phyloP scores from a whole-genome alignment of 1,284 basidiomycete genomes.

The Hymenochaete sp. region DNA sequence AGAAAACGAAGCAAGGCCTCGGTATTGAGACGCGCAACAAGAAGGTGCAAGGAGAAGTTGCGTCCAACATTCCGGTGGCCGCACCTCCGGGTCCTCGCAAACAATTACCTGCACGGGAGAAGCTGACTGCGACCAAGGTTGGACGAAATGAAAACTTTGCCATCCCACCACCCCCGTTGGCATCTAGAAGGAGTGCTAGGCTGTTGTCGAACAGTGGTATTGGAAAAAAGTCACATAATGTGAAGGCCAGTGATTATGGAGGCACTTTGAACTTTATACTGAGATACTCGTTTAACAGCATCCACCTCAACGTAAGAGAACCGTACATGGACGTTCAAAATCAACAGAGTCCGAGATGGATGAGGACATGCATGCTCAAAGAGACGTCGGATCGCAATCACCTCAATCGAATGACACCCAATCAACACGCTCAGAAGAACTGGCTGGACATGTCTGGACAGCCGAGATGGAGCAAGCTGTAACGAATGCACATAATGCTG shows the following conservation, averaged over 20 bases:
- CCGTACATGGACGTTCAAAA: slow-evolving; percentile 42
- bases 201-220: slow-evolving; percentile 41
- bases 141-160: slow-evolving; percentile 39
- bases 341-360: slow-evolving; percentile 63
- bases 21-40: slow-evolving; percentile 56
- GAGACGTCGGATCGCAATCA: slow-evolving; percentile 48
- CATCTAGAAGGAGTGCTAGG: slow-evolving; percentile 57
- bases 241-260: slow-evolving; percentile 27
- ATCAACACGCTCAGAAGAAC: slow-evolving; percentile 51
- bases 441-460: slow-evolving; percentile 52
- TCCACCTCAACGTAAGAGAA: slow-evolving; percentile 48
- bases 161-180: slow-evolving; percentile 32
- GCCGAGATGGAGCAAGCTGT: slow-evolving; percentile 53
- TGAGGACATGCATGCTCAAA: slow-evolving; percentile 40
- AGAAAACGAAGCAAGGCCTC: slow-evolving; percentile 39
- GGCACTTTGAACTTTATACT: slow-evolving; percentile 1
- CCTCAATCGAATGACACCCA: slow-evolving; percentile 45
- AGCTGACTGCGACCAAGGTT: slow-evolving; percentile 51
- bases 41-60: slow-evolving; percentile 80
- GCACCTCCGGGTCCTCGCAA: slow-evolving; percentile 8
- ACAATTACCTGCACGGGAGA: slow-evolving; percentile 44
- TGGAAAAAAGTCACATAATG: slow-evolving; percentile 28
- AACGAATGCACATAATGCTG: slow-evolving; percentile 60
- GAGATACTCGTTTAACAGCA: slow-evolving; percentile 25
- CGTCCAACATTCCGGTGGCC: slow-evolving; percentile 69